Evolutionary conservation across 805 yeast genomes (phyloP).

Genomic region (Metschnikowia sp.): DNA sequence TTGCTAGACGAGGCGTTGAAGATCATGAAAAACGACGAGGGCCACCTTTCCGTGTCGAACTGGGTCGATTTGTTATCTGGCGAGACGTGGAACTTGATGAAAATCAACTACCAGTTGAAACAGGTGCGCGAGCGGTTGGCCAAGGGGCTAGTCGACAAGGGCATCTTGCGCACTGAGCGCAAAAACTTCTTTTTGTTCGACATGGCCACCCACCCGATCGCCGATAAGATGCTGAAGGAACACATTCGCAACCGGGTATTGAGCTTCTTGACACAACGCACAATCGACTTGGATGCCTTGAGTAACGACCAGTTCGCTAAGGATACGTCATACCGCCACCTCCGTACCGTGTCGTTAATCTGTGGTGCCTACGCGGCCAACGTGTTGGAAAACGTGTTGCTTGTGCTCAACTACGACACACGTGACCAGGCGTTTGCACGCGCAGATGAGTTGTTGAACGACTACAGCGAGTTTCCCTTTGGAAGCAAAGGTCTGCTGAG

Average conservation of each 20-base stretch:
- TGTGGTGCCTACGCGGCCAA: conserved; percentile 94
- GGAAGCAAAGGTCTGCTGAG: conserved; percentile 47
- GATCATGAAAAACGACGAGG: conserved; percentile 81
- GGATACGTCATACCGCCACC: conserved; percentile 59
- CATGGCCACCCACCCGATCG: conserved; percentile 98
- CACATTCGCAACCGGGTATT: conserved; percentile 71
- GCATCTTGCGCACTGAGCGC: conserved; percentile 91
- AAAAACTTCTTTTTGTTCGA: conserved; percentile 92
- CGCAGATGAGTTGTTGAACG: conserved; percentile 86
- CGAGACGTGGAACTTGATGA: conserved; percentile 96
- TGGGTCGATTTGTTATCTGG: conserved; percentile 95
- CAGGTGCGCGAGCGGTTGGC: conserved; percentile 96
- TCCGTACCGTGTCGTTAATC: conserved; percentile 78
- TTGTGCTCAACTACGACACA: conserved; percentile 74
- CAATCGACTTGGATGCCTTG: conserved; percentile 44
- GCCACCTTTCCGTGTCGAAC: conserved; percentile 69
- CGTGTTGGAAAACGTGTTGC: conserved; percentile 85
- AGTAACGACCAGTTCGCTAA: conserved; percentile 63
- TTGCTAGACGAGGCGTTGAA: conserved; percentile 89
- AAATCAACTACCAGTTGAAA: conserved; percentile 90
- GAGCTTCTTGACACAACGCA: conserved; percentile 67
- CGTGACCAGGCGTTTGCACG: conserved; percentile 90
- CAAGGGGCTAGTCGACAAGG: conserved; percentile 96
- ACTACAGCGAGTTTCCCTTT: conserved; percentile 86
- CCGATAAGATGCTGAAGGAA: conserved; percentile 82